Evolutionary conservation across 495 filamentous ascomycete genomes (phyloP), one percentile per base, ranked within the genome.

Genomic region (Acidomyces sp.): DNA sequence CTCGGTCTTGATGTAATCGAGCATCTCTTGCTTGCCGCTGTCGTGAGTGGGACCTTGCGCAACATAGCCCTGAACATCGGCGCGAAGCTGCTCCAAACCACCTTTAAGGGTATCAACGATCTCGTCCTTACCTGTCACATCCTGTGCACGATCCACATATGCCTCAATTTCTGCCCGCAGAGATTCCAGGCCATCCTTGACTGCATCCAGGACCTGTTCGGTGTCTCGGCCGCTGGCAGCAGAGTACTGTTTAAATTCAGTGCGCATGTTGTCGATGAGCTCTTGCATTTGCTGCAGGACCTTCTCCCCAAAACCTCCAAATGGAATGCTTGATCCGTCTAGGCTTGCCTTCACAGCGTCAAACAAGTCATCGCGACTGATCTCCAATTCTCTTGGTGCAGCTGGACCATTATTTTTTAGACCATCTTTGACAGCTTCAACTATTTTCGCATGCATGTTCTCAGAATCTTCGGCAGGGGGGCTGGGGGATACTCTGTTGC

Each of bases 161-260:
- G 59, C 63, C 59, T 90, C 83, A 39, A 93, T 83, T 34, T 88
- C 77, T 17, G 67, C 66, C n/a, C 81, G 74, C 3, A 95, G 70
- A 35, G 71, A 72, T 48, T 87, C 82, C 26, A 93, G 70, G 2
- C 83, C 83, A 55, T 92, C 85, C 54, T 82, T 86, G 41, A 88
- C 74, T 1, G 84, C 80, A 55, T 88, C 81, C 2, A 93, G 66
- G 18, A 92, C 71, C 49, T 90, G 77, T 55, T 85, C 82, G 0
- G 80, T 85, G 52, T 85, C 82, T 37, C 72, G 66, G 30, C 79
- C 82, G 50, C 74, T 81, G 19, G 78, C 76, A 0, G 80, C 67
- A 12, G 79, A 73, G 49, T 79, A 84, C 51, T 85, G 70, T 51
- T 84, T 68, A 59, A 81, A 78, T 51, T 81, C 77, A 2, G 58